These are phyloP conservation scores for Sarcocystis neurona DNA, from an alignment of 169 alveolate species.

Conservation along the genomic window DNA sequence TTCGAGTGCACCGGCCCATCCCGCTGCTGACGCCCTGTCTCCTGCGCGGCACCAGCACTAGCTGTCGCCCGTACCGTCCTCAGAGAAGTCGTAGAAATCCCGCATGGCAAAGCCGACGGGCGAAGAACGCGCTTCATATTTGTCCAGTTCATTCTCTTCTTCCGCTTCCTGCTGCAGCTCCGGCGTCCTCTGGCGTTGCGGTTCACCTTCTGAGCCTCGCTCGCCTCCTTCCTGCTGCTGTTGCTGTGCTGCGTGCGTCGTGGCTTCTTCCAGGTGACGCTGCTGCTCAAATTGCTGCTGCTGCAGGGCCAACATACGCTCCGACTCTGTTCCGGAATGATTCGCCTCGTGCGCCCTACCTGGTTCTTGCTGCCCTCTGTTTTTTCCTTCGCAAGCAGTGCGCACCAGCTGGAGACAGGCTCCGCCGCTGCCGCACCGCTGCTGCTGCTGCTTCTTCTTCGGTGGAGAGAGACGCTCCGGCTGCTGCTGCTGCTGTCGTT, in stretches of 20 bases:
- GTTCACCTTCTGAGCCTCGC: neutral
- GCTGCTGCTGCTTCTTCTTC: neutral
- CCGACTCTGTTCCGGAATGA: neutral
- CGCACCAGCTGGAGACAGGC: neutral
- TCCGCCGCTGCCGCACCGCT: neutral
- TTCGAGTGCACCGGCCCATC: too few relatives aligned
- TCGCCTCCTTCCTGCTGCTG: too few relatives aligned
- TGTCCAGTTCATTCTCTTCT: neutral
- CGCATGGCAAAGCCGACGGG: conserved; percentile 14
- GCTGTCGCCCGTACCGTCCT: neutral
- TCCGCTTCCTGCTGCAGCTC: neutral
- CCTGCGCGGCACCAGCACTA: too few relatives aligned
- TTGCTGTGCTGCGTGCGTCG: too few relatives aligned
- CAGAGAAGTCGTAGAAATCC: conserved; percentile 23
- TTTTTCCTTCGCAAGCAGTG: neutral
- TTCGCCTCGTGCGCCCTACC: neutral
- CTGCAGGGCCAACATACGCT: neutral
- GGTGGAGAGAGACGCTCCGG: too few relatives aligned
- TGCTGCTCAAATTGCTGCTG: neutral
- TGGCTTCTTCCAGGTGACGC: neutral
- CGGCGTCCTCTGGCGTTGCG: neutral
- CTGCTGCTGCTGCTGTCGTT: too few relatives aligned
- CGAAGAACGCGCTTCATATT: neutral
- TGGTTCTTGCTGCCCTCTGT: neutral
- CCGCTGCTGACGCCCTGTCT: too few relatives aligned